Evolutionary conservation across 2,329 filamentous ascomycete species (phyloP), one percentile per base, ranked within the genome.

Genomic region (Juglanconis sp.): DNA sequence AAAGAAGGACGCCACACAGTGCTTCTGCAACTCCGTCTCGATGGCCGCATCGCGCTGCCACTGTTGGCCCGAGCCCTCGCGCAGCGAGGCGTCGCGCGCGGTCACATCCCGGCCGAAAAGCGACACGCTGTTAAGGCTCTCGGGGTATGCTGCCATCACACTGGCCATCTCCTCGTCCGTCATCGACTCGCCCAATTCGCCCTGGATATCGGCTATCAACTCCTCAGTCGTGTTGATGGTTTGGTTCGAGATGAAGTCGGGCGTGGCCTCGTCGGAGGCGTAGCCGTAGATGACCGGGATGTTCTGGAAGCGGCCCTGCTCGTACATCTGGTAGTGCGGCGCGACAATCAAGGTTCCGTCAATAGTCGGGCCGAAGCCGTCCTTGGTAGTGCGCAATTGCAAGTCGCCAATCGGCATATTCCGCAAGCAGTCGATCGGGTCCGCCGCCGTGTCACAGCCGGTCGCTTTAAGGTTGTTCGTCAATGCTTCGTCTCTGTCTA

Each of bases 321-420:
- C 58, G 34, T 51, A 60, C 58, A 60, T 60, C 34, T 60, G 58
- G 48, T 52, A 56, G 17, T 60, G 58, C 10, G 58, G 58, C 53
- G 58, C 58, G 1, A 44, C 15, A 17, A 60, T 60, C 38, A 60
- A 54, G 17, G 44, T 48, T 1, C 58, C 53, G 8, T 60, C 58
- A 3, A 60, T 38, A 2, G 58, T 60, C 0, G 58, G 58, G 5
- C 58, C 58, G 34, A 53, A 60, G 4, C 58, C 58, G 24, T 60
- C 58, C 24, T 34, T 60, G n/a, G 53, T 60, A n/a, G 58, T 53
- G 32, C 44, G 54, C 13, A 42, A 42, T 13, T 60, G 58, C 46
- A 60, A 53, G 34, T 60, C 58, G n/a, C 47, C 53, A 6, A 60
- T 60, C 38, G 58, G 58, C 47, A 60, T 48, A 38, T 47, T 47